Base-by-base conservation (phyloP, 2,329 filamentous ascomycete species). In the Arachnomyces sp. region DNA sequence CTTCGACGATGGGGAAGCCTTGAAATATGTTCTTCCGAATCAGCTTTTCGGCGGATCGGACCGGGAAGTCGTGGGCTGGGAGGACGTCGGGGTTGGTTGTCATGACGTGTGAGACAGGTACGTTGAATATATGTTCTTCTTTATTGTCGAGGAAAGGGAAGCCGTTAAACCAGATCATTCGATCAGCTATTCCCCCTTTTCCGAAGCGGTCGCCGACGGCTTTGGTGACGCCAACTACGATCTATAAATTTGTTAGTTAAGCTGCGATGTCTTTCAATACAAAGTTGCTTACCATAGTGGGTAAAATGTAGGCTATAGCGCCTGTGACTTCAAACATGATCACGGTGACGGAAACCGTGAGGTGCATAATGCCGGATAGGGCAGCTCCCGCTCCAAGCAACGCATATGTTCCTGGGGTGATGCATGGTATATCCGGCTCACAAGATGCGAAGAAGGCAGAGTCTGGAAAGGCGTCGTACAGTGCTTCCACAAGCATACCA, bases 271-370 rank as follows among this genome's bases (percentile, higher is more conserved):
- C 29, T 14, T 17, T 2, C 28, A 9, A 17, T 30, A 30, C 28
- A 32, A 32, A 25, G 9, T 5, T 25, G 53, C 68, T 46, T 56
- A 75, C 72, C 92, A 98, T 98, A 11, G 90, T 96, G 0, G 92
- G 92, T 18, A 98, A 69, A 49, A 98, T 96, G 57, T 98, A 98
- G 2, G 89, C 95, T 44, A 96, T 69, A 5, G 92, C 92, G n/a
- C 92, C 92, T 0, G 92, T 98, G 36, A 98, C 75, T 64, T 98
- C 92, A 56, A 96, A 96, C 92, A 98, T 96, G 62, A 98, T 98
- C 55, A 98, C 92, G 2, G 95, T 90, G 7, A 98, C 88, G 0
- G 89, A 93, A 12, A 98, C 81, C 0, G 90, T 95, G 47, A 98
- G 85, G 62, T 96, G 92, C 90, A 96, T 98, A 56, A 96, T 95